These are phyloP conservation scores for Stenocarpella maydis DNA, from an alignment of 2,329 filamentous ascomycete genomes.

Conservation along the genomic window DNA sequence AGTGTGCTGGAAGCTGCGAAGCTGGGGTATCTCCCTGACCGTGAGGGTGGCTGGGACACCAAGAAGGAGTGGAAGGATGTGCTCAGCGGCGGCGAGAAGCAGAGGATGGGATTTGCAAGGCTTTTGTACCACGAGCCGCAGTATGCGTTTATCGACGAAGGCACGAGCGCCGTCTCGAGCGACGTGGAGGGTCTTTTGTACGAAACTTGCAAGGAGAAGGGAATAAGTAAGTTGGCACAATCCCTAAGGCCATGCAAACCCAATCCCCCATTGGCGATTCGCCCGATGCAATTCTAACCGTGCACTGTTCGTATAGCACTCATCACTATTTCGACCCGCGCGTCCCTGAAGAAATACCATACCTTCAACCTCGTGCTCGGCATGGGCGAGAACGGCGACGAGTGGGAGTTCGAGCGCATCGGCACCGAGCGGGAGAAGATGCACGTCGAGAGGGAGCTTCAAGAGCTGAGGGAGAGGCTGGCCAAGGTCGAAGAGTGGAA, in stretches of 20 bases:
- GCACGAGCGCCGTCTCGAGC: slow-evolving; percentile 90
- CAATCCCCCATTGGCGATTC: too few species aligned
- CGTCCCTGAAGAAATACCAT: slow-evolving; percentile 95
- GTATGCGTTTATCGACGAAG: slow-evolving; percentile 95
- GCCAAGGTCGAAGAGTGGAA: slow-evolving; percentile 87
- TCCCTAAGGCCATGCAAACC: not conserved
- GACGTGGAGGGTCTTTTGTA: slow-evolving; percentile 96
- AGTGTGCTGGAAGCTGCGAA: slow-evolving; percentile 82
- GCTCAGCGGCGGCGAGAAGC: slow-evolving; percentile 96
- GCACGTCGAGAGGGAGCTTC: slow-evolving; percentile 88
- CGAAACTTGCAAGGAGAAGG: slow-evolving; percentile 89
- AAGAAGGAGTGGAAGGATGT: slow-evolving; percentile 99
- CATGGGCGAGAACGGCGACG: slow-evolving; percentile 79
- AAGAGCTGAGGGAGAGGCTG: slow-evolving; percentile 82
- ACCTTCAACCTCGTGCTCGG: slow-evolving; percentile 89
- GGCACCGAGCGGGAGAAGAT: slow-evolving; percentile 94
- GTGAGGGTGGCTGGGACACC: slow-evolving; percentile 96
- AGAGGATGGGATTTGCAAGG: slow-evolving; percentile 89
- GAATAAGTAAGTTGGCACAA: slow-evolving; percentile 76
- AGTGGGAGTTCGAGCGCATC: slow-evolving; percentile 93
- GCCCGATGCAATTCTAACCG: slow-evolving; percentile 33
- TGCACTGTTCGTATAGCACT: slow-evolving; percentile 64
- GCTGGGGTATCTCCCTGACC: slow-evolving; percentile 86
- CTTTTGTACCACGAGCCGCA: slow-evolving; percentile 93
- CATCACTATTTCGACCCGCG: slow-evolving; percentile 94